phyloP scores from a whole-genome alignment of 2,329 filamentous ascomycete genomes.

The Ophiostoma quercus region DNA sequence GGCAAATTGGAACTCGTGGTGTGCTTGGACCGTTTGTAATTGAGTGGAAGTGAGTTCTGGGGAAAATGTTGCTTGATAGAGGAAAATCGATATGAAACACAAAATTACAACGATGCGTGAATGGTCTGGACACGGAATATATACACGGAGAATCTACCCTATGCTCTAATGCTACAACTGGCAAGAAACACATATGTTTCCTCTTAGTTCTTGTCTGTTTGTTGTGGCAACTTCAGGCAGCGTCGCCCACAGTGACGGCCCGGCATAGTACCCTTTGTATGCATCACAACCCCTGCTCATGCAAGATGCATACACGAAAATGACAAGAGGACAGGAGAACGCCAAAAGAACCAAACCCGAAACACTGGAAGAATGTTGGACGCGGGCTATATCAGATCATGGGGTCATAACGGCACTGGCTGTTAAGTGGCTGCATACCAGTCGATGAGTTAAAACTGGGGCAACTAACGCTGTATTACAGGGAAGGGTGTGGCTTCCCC shows the following conservation, averaged over 20 bases:
- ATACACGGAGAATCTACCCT: background rate
- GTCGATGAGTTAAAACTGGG: background rate
- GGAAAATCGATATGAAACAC: background rate
- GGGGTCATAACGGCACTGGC: background rate
- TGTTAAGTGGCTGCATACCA: background rate
- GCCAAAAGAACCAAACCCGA: background rate
- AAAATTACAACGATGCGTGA: background rate
- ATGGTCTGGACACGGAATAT: background rate
- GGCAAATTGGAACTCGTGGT: background rate
- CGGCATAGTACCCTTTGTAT: background rate
- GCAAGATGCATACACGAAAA: background rate
- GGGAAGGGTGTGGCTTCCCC: background rate
- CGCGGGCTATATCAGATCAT: constrained; percentile 4
- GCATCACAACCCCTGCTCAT: background rate
- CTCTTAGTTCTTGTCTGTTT: background rate
- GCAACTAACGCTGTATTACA: background rate
- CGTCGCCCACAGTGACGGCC: background rate
- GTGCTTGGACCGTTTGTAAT: background rate
- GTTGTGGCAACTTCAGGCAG: background rate
- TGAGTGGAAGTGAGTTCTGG: too few relatives aligned
- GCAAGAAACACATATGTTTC: background rate
- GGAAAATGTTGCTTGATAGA: background rate
- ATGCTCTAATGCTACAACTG: too few relatives aligned
- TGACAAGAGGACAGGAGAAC: background rate
- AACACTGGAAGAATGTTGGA: background rate